Evolutionary conservation across 163 green algal genomes (phyloP), one percentile per base, ranked within the genome.

Genomic region (Prototheca wickerhamii): DNA sequence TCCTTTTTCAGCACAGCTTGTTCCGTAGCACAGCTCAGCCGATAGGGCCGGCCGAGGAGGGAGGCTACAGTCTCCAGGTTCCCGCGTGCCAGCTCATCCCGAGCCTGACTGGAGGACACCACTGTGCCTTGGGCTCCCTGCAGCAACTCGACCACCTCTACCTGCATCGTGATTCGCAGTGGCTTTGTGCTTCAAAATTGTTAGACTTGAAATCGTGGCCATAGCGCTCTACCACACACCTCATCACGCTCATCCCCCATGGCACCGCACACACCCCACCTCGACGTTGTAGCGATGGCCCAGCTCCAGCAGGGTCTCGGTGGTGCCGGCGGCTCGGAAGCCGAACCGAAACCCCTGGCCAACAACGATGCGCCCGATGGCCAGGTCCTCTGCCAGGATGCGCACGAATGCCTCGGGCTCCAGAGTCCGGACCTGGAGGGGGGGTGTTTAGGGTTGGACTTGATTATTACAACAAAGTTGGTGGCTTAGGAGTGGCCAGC

Each of bases 291-390:
- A 63, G 33, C 73, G 23, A 3, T 37, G 29, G 3, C 84, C 83
- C 52, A 93, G 62, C 31, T 60, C 20, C 54, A 76, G 37, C 52
- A 95, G 68, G 44, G 74, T 42, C 2, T 63, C 61, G 0, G 79
- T 76, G 46, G 87, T 78, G 21, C 91, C 91, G 6, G 81, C 68
- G 5, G 60, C 74, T 12, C 68, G 60, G 76, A 73, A 77, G 79
- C 88, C 91, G 84, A 98, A 98, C 21, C 89, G 77, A 68, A 95
- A 98, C 68, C 95, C 95, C 8, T 65, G 25, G 7, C 91, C 91
- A 17, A 91, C 87, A 31, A 96, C 92, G 30, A 96, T 83, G 4
- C 87, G 90, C 18, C 74, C 67, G 8, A 83, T 81, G 7, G 84
- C 55, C 46, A 95, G 69, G 50, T 95, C 72, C n/a, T 73, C 3